phyloP scores from a whole-genome alignment of 345 rosid genomes.

The Erysimum cheiranthoides region DNA sequence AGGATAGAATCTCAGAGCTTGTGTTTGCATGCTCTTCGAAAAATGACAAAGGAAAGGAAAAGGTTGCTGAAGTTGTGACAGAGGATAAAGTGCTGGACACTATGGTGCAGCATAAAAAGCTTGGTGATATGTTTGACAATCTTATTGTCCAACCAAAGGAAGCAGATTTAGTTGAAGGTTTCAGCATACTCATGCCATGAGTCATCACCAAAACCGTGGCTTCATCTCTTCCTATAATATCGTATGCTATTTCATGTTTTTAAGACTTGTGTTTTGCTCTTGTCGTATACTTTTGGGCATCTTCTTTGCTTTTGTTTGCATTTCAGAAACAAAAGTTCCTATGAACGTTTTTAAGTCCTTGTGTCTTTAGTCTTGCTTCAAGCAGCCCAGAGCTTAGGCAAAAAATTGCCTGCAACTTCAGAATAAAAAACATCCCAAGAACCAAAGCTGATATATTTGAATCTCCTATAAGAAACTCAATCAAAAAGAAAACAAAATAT shows the following conservation, averaged over 20 bases:
- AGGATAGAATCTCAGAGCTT: constrained; percentile 56
- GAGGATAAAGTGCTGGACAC: constrained; percentile 45
- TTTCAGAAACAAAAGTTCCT: too few relatives aligned
- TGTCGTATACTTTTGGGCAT: not conserved
- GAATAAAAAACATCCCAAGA: too few relatives aligned
- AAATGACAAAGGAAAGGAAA: constrained; percentile 41
- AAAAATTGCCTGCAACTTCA: too few relatives aligned
- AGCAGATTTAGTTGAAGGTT: constrained; percentile 47
- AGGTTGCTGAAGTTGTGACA: constrained; percentile 33
- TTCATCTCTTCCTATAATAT: constrained; percentile 6
- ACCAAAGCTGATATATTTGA: too few relatives aligned
- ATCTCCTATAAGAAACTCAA: too few relatives aligned
- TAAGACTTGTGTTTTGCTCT: constrained; percentile 13
- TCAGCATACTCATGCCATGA: constrained; percentile 42
- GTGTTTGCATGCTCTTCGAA: constrained; percentile 53
- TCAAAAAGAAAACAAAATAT: too few relatives aligned
- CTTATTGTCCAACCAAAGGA: constrained; percentile 45
- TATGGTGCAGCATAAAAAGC: constrained; percentile 42
- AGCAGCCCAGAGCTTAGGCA: too few relatives aligned
- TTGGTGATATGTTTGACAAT: constrained; percentile 45
- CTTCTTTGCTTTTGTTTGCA: constrained; percentile 2
- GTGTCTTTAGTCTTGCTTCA: too few relatives aligned
- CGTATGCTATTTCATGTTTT: not conserved
- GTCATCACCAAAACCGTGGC: constrained; percentile 8
- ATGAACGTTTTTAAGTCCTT: too few relatives aligned